Percentiles rank a stretch among this genome's conserved stretches.
Conservation (phyloP, 148 eudicot genomes). For the Rheum nobile region DNA sequence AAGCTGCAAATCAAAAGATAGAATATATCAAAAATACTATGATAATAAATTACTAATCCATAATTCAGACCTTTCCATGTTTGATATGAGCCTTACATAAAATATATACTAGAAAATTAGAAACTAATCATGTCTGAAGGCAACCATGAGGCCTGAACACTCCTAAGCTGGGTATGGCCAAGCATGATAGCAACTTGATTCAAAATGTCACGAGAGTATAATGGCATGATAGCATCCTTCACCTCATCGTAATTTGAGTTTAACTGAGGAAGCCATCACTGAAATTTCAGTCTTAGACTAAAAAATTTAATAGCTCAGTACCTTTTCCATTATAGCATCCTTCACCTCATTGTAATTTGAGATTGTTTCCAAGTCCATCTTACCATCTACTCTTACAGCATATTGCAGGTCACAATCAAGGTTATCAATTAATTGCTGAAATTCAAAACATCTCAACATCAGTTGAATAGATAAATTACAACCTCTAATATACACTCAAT, state of each 20-base stretch:
- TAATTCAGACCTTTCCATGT: background rate
- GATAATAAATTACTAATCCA: background rate
- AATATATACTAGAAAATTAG: background rate
- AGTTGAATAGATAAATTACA: background rate
- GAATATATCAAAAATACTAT: background rate
- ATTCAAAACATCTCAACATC: constrained; percentile 9
- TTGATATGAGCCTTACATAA: background rate
- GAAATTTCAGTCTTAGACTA: background rate
- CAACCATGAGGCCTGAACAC: background rate
- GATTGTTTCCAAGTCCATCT: constrained; percentile 74
- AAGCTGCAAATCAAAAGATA: constrained; percentile 45
- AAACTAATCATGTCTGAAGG: background rate
- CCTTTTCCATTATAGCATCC: constrained; percentile 78
- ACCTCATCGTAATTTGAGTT: background rate
- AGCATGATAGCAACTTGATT: background rate
- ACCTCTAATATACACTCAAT: background rate
- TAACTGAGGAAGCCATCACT: background rate
- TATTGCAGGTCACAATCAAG: constrained; percentile 99
- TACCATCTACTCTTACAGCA: constrained; percentile 96
- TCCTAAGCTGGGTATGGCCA: background rate
- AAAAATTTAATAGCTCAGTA: constrained; percentile 16
- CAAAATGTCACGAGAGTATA: background rate
- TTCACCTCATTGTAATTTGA: constrained; percentile 89
- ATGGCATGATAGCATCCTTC: background rate
- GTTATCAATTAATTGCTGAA: constrained; percentile 79